Evolutionary conservation across 306 rosid genomes (phyloP), one percentile per base, ranked within the genome.

Genomic region (Quercus parvula): DNA sequence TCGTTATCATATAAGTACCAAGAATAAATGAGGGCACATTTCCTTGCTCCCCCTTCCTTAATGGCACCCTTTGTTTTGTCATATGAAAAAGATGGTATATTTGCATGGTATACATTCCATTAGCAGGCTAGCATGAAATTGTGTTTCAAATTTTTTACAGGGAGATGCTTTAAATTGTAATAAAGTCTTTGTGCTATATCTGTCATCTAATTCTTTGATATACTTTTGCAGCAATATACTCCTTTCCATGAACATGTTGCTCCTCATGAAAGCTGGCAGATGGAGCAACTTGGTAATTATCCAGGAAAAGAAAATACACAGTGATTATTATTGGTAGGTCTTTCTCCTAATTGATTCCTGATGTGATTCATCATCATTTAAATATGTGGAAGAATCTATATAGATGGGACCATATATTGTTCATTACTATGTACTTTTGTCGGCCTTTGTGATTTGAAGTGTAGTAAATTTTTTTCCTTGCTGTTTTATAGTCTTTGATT

Each of bases 191-290:
- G 49, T 55, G 31, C 49, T 22, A 76, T 73, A 67, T 69, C 57
- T 20, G 25, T 64, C 15, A 71, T 62, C 81, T 61, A 41, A 78
- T 68, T 74, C 75, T 79, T 86, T 64, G 55, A 73, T 71, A 14
- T 44, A 25, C 52, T 89, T 81, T 81, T 82, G 79, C 96, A 94
- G 98, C 86, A 90, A 78, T 91, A 92, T 58, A 84, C 78, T 81
- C 97, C 98, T 80, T 88, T 88, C 49, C 86, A 89, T 77, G 86
- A 86, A 59, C 85, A 89, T 56, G 89, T 89, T 25, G 92, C 98
- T 66, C 75, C 97, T 70, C 91, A 85, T 75, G 97, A 90, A 83
- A 90, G 90, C 96, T 94, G 98, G 98, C 84, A 91, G 91, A 84
- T 56, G 91, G 90, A 92, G 78, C 92, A 87, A 71, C 86, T 89